phyloP scores from a whole-genome alignment of 108 stramenopile genomes.

The Tribonema minus region DNA sequence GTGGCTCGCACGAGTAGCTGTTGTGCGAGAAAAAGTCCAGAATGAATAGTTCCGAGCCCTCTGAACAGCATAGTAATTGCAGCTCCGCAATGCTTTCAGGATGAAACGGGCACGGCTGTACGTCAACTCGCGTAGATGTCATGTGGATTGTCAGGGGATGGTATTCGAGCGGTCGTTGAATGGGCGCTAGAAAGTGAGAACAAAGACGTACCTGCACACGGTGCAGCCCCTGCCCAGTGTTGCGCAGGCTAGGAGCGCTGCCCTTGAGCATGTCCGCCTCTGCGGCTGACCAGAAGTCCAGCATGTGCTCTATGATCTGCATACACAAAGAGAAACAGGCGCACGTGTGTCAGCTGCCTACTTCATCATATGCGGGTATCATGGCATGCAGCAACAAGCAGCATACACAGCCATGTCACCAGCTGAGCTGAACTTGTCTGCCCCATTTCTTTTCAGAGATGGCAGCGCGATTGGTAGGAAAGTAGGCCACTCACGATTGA shows the following conservation, averaged over 20 bases:
- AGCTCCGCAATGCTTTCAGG: not conserved
- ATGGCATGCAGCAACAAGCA: not conserved
- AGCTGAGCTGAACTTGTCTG: too few species aligned
- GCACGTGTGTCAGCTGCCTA: too few species aligned
- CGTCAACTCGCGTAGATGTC: not conserved
- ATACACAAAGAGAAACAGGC: not conserved
- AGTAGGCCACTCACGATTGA: too few species aligned
- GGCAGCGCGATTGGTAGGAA: too few species aligned
- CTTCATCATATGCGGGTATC: too few species aligned
- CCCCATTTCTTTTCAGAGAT: too few species aligned
- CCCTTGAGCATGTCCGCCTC: constrained; percentile 66
- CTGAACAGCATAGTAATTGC: too few species aligned
- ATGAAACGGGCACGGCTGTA: too few species aligned
- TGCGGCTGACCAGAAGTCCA: constrained; percentile 67
- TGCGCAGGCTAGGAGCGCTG: constrained; percentile 58
- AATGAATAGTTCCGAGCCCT: not conserved
- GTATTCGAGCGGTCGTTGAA: not conserved
- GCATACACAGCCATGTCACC: too few species aligned
- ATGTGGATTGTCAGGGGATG: not conserved
- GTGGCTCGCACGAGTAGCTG: too few species aligned
- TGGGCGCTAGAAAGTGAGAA: not conserved
- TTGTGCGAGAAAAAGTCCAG: not conserved
- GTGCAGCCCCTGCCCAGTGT: constrained; percentile 77
- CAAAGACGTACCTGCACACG: constrained; percentile 57
- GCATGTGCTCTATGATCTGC: constrained; percentile 66